Base-by-base conservation (phyloP, 2,329 filamentous ascomycete species). In the Acarospora socialis region DNA sequence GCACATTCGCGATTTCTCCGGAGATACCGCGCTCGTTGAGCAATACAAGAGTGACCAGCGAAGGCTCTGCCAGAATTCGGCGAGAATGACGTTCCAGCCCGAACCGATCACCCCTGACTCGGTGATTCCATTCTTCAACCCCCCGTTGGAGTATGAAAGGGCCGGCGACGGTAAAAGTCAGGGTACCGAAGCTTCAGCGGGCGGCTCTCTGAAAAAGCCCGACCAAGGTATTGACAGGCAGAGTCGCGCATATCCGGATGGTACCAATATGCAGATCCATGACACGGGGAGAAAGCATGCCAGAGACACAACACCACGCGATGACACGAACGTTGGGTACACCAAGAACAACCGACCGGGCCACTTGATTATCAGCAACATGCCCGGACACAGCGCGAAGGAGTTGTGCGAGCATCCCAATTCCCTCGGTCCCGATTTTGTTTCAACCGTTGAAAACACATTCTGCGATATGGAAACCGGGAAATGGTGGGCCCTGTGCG, bases 381-480 rank as follows among this genome's bases (percentile, higher is more conserved):
- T 36, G 4, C 17, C 28, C n/a, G 31, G 27, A n/a, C 50, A 54
- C 32, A 50, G 41, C 29, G 53, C 52, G 9, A 45, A 32, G 8
- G 39, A 46, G 30, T 43, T 55, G 6, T 56, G 53, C 38, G 34
- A 49, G 36, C 44, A 38, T 16, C 21, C 35, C 5, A 47, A 35
- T 4, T 52, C 49, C 19, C 36, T 43, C 4, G 53, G 52, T 6
- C 52, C 50, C 7, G 50, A 54, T 32, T 48, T 53, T 16, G 49
- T 52, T 15, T 53, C 50, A 5, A 31, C 42, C 8, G 31, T 33
- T 4, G 51, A 55, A 33, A 39, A 39, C 3, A 10, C 49, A 5
- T 54, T 50, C 35, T 55, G 51, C 36, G 48, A 55, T 30, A 56
- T 55, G 50, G 38, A 39, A 3, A 34, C 37, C 5, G 46, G 48